Evolutionary conservation across 2,329 filamentous ascomycete species (phyloP), one percentile per base, ranked within the genome.

Genomic region (Furcasterigmium furcatum): DNA sequence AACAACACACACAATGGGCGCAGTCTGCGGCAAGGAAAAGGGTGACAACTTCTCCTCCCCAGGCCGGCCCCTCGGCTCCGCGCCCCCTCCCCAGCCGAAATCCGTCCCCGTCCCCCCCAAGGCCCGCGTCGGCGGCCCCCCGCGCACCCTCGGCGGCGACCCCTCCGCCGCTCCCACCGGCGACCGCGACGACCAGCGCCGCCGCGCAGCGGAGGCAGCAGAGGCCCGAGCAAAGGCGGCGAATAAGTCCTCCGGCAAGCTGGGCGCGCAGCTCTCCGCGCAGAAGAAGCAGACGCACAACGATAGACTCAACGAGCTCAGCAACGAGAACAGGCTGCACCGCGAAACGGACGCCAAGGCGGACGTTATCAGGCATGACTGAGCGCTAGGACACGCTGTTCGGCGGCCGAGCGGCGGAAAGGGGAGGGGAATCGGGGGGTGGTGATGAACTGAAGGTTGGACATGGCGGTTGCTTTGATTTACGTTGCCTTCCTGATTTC

Each of bases 11-110:
- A 65, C 48, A 53, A 96, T 96, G 91, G 91, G 91, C 48, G 92
- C 90, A 64, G 77, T 90, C 68, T 96, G 88, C 72, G 88, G 89
- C 62, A 91, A 89, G 65, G 77, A 88, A 83, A 65, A 80, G 25
- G 70, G 79, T 51, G 82, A 87, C 56, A 74, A 80, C 64, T 94
- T 91, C 71, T 69, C 80, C 43, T 79, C 80, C 44, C 84, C 87
- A 41, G 90, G 89, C 48, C 86, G 88, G 44, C 79, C 82, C 30
- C 75, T 95, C 45, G 85, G 82, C 54, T 74, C 82, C 30, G 71
- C 74, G 6, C 70, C 72, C 34, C 73, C 59, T 65, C 64, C 70
- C 51, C 74, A 62, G 53, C 72, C 59, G 51, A 65, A 64, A 46
- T 79, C 72, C 52, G 76, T 73, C 46, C 71, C 74, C 58, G 73